A percentile compares a stretch with the other conserved stretches of the same genome.
phyloP scores from a whole-genome alignment of 2,329 filamentous ascomycete species.

The Huntiella moniliformis region DNA sequence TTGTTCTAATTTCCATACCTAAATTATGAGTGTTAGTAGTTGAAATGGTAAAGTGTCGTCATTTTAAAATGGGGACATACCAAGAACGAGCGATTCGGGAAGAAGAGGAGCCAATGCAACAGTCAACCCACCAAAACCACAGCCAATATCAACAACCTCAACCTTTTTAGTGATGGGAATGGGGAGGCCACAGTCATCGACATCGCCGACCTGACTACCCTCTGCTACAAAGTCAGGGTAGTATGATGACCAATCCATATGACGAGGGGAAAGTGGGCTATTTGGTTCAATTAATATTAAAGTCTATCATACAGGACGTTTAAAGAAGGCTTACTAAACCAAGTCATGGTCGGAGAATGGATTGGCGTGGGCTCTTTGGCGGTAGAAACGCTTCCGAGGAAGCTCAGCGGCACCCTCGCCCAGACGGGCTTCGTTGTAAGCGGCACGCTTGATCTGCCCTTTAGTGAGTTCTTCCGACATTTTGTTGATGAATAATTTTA shows the following conservation, averaged over 20 bases:
- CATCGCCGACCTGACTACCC: conserved; percentile 6
- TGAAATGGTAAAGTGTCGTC: background rate
- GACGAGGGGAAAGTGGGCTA: conserved; percentile 58
- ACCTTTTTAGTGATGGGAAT: conserved; percentile 36
- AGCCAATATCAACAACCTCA: conserved; percentile 91
- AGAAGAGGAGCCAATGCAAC: conserved; percentile 68
- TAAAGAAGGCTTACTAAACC: conserved; percentile 48
- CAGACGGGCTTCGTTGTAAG: conserved; percentile 30
- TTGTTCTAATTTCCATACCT: conserved; percentile 84
- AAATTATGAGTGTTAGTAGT: background rate
- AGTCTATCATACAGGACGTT: background rate
- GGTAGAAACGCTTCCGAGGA: conserved; percentile 89
- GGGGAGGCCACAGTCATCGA: conserved; percentile 5
- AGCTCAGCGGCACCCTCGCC: conserved; percentile 36
- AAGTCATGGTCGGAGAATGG: conserved; percentile 90
- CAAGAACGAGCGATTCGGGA: conserved; percentile 67
- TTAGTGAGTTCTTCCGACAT: conserved; percentile 20
- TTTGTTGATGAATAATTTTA: conserved; percentile 1
- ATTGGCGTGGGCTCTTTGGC: conserved; percentile 92
- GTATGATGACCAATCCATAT: conserved; percentile 81
- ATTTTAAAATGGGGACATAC: conserved; percentile 26
- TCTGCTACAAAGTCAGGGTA: conserved; percentile 54
- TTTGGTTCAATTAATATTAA: conserved; percentile 5
- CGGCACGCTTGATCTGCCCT: conserved; percentile 47
- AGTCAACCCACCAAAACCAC: conserved; percentile 81